A percentile compares a stretch with the other conserved stretches of the same genome.
Conservation (phyloP, 208 protist species). For the Leishmania lainsoni region DNA sequence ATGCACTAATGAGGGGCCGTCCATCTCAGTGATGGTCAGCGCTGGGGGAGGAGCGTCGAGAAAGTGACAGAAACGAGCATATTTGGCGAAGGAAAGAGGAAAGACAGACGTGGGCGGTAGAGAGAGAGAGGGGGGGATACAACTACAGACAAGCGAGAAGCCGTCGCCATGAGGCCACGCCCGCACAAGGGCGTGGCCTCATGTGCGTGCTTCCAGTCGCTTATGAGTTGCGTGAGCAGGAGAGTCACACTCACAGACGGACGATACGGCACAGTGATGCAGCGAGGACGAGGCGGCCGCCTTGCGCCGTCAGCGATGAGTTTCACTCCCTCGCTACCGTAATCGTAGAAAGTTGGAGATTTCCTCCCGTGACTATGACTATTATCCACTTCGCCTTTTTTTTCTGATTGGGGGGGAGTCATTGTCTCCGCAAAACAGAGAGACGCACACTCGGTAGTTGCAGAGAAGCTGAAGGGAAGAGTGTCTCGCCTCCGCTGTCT, state of each 20-base stretch:
- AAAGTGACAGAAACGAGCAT: background rate
- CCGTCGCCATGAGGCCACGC: background rate
- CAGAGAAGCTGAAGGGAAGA: background rate
- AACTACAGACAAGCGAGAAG: background rate
- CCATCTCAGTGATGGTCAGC: background rate
- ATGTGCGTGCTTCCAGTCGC: background rate
- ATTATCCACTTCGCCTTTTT: no score
- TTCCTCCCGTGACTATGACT: no score
- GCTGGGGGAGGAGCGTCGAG: background rate
- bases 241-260: background rate
- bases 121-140: background rate
- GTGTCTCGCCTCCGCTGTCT: background rate
- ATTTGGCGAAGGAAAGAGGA: background rate
- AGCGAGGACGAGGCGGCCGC: background rate
- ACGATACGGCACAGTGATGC: background rate
- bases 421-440: no score
- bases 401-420: no score
- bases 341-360: no score
- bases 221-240: background rate
- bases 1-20: no score
- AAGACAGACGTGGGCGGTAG: background rate
- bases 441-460: background rate
- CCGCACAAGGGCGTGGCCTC: background rate
- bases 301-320: background rate
- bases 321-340: background rate